Conservation (phyloP, 169 alveolate genomes). For the Plasmodium coatneyi region DNA sequence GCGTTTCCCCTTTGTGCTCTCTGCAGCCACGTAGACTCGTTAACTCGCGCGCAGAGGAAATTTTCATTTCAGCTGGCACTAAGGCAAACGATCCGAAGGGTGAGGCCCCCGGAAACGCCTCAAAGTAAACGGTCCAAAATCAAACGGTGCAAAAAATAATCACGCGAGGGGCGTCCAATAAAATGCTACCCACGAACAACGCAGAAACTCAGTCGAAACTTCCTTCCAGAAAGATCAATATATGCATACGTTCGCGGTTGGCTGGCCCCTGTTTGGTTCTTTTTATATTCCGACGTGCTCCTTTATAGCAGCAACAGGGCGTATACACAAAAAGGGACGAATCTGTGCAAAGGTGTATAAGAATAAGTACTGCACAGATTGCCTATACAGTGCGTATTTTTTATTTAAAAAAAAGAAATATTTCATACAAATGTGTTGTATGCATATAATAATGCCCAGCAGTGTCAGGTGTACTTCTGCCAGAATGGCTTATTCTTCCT, state of each 20-base stretch:
- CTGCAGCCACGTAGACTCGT: neutral
- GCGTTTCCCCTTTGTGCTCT: neutral
- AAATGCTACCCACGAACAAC: neutral
- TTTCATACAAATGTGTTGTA: neutral
- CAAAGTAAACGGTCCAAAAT: neutral
- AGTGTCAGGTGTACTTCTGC: conserved; percentile 8
- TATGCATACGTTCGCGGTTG: neutral
- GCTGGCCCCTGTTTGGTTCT: neutral
- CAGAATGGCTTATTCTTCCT: neutral
- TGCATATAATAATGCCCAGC: neutral
- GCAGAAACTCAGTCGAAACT: neutral
- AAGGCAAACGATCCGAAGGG: neutral
- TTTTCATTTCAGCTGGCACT: conserved; percentile 11
- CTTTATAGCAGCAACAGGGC: neutral
- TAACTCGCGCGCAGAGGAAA: neutral
- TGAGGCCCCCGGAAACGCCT: neutral
- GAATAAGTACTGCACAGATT: neutral
- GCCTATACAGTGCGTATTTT: neutral
- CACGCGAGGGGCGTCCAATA: neutral
- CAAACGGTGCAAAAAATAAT: neutral
- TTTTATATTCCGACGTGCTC: neutral
- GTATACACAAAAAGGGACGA: neutral
- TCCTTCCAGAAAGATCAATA: neutral
- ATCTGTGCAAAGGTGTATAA: neutral
- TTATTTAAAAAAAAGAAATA: neutral